phyloP scores from a whole-genome alignment of 2,329 filamentous ascomycete species.

The Claviceps humidiphila region DNA sequence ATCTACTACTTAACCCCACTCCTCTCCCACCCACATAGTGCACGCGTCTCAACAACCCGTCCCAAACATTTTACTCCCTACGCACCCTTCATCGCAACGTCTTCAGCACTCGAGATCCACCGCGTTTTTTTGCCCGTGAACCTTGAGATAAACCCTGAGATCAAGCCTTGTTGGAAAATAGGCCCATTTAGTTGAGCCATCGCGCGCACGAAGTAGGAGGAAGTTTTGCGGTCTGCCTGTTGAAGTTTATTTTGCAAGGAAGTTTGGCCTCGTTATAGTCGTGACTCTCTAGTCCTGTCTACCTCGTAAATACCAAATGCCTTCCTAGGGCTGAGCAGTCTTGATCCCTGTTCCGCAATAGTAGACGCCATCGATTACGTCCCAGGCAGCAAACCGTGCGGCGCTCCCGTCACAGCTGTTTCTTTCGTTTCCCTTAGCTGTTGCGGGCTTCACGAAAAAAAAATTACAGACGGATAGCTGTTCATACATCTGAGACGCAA shows the following conservation, averaged over 20 bases:
- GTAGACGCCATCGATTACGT: constrained; percentile 12
- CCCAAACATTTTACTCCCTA: background rate
- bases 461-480: background rate
- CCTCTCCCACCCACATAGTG: background rate
- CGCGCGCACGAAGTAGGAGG: constrained; percentile 1
- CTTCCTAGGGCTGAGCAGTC: constrained; percentile 13
- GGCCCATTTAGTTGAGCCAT: background rate
- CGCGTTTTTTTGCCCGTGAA: background rate
- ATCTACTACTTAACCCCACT: background rate
- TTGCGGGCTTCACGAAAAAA: background rate
- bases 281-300: constrained; percentile 20
- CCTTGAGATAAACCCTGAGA: background rate
- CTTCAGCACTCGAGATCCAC: background rate
- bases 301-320: constrained; percentile 20
- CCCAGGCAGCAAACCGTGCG: constrained; percentile 6
- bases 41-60: background rate
- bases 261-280: constrained; percentile 17
- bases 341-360: constrained; percentile 15
- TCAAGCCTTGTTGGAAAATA: background rate
- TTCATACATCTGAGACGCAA: constrained; percentile 7
- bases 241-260: background rate
- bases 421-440: background rate
- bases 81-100: background rate
- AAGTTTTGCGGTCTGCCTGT: background rate
- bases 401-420: background rate